Evolutionary conservation across 768 basidiomycete genomes (phyloP), one percentile per base, ranked within the genome.

Genomic region (Pulveroboletus frians): DNA sequence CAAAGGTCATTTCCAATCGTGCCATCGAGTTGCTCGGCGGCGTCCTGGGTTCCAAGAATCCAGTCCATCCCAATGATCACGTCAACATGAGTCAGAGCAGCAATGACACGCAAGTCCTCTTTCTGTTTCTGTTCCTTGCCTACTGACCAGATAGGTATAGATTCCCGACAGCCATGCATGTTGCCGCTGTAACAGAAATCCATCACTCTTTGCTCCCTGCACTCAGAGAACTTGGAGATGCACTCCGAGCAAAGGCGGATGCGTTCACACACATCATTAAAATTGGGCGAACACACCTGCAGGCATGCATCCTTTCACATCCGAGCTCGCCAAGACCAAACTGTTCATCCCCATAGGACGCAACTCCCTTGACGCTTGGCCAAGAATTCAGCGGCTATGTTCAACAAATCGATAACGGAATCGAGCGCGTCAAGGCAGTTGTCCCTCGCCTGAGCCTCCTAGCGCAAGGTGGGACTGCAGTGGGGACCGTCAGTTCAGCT

Each of bases 321-420:
- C 38, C 30, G 20, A 20, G 17, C 21, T n/a, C 23, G 23, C 45
- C 47, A 30, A 39, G 1, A 30, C 36, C 6, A 36, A 43, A 41
- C 31, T 29, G 26, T 15, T 55, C 36, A 18, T 51, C 49, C 47
- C 43, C 47, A 17, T 64, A 96, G 85, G 96, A 99, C 69, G 96
- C 96, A 3, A 98, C 96, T 0, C 96, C 96, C 11, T 71, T 99
- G 57, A 97, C 96, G 14, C 83, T 99, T 35, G 96, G 96, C 14
- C 96, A 98, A 73, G 96, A 99, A 73, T 98, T 99, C 73, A 91
- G 88, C 49, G 96, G 96, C 31, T 99, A 99, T 71, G 96, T 93
- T 15, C 89, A 93, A 66, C 96, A 99, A 70, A 68, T 98, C 48
- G 75, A 84, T 17, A 93, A 95, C 68, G 90, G 88, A 53, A 92